Conservation (phyloP, 805 yeast species). For the Yarrowia divulgata region DNA sequence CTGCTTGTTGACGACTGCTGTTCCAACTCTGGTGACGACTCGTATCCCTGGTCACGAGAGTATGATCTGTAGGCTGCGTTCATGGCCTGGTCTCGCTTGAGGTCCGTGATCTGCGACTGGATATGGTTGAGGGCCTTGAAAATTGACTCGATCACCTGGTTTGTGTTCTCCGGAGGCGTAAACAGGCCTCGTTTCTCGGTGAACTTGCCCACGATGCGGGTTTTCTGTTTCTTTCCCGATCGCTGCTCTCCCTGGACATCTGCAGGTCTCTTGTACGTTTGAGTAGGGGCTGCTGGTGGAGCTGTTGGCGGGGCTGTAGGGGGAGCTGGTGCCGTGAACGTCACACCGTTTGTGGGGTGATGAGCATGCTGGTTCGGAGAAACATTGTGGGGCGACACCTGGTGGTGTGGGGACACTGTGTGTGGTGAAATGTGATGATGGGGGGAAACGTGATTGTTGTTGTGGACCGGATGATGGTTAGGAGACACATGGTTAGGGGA, state of each 20-base stretch:
- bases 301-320: background rate
- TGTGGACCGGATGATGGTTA: constrained; percentile 3
- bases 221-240: constrained; percentile 16
- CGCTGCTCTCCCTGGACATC: background rate
- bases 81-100: constrained; percentile 35
- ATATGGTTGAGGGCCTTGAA: constrained; percentile 29
- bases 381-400: background rate
- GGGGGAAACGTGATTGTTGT: constrained; percentile 1
- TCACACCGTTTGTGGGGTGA: background rate
- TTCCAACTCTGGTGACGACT: constrained; percentile 34
- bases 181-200: constrained; percentile 9
- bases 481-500: background rate
- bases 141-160: constrained; percentile 32
- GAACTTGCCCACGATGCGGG: constrained; percentile 28
- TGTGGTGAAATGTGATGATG: constrained; percentile 3
- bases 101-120: constrained; percentile 34
- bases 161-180: constrained; percentile 18
- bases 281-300: background rate
- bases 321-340: background rate
- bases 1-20: constrained; percentile 26
- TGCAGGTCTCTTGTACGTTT: background rate
- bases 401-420: constrained; percentile 2
- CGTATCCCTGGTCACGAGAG: constrained; percentile 27
- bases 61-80: constrained; percentile 30
- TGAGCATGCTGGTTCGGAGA: constrained; percentile 4